Percentiles rank a stretch among this genome's conserved stretches.
phyloP scores from a whole-genome alignment of 345 rosid genomes.

The Lenwebbia sp. region DNA sequence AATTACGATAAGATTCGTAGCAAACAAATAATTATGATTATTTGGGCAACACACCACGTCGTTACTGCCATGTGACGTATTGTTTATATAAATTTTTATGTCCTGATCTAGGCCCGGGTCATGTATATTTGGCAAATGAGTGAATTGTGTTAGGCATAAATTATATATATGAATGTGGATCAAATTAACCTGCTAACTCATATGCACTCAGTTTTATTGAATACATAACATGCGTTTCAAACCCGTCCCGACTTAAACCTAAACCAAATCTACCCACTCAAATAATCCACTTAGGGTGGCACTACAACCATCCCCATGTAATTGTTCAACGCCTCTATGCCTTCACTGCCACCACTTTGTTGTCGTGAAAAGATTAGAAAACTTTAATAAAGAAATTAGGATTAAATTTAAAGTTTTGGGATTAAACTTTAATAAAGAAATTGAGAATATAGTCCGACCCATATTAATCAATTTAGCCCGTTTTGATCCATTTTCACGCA shows the following conservation, averaged over 20 bases:
- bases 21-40: fast-evolving
- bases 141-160: fast-evolving
- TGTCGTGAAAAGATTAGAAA: no score
- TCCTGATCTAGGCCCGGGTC: neutral
- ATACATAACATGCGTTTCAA: neutral
- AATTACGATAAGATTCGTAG: neutral
- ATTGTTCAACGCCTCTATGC: no score
- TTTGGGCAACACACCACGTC: fast-evolving
- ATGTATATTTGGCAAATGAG: fast-evolving
- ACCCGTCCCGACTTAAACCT: neutral
- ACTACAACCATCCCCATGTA: no score
- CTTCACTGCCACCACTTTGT: no score
- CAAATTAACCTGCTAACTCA: neutral
- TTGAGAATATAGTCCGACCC: no score
- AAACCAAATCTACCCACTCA: neutral
- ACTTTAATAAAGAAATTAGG: no score
- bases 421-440: no score
- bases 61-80: neutral
- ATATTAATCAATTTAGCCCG: no score
- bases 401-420: no score
- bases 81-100: neutral
- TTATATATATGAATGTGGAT: neutral
- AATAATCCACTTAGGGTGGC: neutral
- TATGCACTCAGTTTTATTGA: neutral
- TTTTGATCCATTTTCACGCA: no score